A percentile compares a stretch with the other conserved stretches of the same genome.
Evolutionary conservation across 139 green algal genomes (phyloP).

Genomic region (Spirogloea muscicola): DNA sequence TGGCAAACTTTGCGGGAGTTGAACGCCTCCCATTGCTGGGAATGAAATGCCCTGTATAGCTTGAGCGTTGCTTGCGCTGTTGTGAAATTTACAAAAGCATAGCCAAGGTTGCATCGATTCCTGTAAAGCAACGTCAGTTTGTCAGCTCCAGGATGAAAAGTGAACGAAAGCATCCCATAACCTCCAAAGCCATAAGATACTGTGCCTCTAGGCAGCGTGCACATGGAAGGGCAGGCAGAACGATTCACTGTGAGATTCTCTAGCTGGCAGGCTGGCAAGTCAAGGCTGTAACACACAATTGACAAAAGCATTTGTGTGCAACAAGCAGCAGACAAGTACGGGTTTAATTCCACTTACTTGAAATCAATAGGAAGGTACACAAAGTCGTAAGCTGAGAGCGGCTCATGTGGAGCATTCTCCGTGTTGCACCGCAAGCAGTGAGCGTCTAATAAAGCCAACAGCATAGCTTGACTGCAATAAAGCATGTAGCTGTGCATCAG

Average conservation of each 20-base stretch:
- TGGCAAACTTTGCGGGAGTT: constrained; percentile 63
- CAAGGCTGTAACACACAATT: no score
- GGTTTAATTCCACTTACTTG: constrained; percentile 49
- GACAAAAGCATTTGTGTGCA: no score
- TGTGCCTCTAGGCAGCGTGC: no score
- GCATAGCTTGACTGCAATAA: constrained; percentile 82
- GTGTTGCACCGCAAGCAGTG: constrained; percentile 43
- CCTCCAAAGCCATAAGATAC: no score
- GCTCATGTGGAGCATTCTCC: constrained; percentile 49
- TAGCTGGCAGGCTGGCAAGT: no score
- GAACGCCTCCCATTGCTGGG: constrained; percentile 67
- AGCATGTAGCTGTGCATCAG: no score
- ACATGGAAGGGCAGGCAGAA: no score
- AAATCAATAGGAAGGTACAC: constrained; percentile 79
- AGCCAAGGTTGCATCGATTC: constrained; percentile 72
- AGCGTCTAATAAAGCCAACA: constrained; percentile 82
- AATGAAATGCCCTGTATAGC: constrained; percentile 64
- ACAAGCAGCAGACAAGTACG: not conserved
- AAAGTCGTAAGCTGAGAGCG: constrained; percentile 63
- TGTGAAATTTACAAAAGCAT: constrained; percentile 73
- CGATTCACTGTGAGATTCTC: no score
- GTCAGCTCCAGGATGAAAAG: no score
- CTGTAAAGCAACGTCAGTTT: no score
- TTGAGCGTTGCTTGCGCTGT: constrained; percentile 1
- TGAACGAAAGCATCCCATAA: no score